Evolutionary conservation across 306 rosid genomes (phyloP), one percentile per base, ranked within the genome.

Genomic region (Quillaja saponaria): DNA sequence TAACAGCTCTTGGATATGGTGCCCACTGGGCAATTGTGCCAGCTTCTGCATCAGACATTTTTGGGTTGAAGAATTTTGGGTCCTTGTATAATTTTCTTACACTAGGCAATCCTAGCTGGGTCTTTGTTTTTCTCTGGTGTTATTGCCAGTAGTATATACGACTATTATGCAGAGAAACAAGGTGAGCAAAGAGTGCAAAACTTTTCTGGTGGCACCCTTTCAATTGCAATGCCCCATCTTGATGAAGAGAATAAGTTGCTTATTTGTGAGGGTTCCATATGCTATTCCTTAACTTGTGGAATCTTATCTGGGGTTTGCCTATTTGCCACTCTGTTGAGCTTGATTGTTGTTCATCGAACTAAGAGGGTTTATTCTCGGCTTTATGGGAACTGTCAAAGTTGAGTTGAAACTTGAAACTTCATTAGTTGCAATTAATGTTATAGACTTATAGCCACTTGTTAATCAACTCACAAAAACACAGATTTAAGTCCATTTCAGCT

Each of bases 21-120:
- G 94, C 94, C 49, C 99, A 92, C 71, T 92, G 99, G 99, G 90
- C 95, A 15, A 71, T 92, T 21, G 83, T 83, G 51, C 99, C 99
- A 0, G 99, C 99, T n/a, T 81, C 99, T 11, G 99, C 94, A 49
- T 92, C 99, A 0, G 99, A 92, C 65, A 77, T 92, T 76, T 92
- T 92, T 49, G 98, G 96, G 50, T 69, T 92, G 71, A 82, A 78
- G 72, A 92, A 86, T 74, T 92, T 92, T 2, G 98, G 94, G 13
- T 95, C 95, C 31, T 73, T 92, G 72, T 92, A 92, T 85, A 92
- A 92, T 69, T 88, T 92, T 80, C 59, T 92, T 34, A 88, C 98
- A 8, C 61, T 92, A 56, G 95, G 95, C 61, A 92, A 78, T 60
- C 98, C 96, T 13, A n/a, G 70, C 77, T 15, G 98, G 98, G 64